Evolutionary conservation across 495 filamentous ascomycete genomes (phyloP).

Genomic region (Evansstolkia leycettana): DNA sequence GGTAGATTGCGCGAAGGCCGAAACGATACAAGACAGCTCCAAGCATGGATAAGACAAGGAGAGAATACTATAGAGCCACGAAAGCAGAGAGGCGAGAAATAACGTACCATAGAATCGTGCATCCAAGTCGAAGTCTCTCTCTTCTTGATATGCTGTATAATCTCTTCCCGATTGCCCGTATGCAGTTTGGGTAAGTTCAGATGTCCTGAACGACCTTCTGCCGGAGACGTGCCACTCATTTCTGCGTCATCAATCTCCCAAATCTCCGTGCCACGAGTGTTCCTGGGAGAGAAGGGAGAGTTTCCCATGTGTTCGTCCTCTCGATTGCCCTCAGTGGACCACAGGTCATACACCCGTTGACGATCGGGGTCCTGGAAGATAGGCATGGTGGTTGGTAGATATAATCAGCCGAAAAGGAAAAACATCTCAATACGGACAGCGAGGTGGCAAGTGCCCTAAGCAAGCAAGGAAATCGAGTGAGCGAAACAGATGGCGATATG

Average conservation of each 20-base stretch:
- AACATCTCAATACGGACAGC: neutral
- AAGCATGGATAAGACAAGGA: no score
- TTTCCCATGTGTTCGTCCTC: constrained; percentile 7
- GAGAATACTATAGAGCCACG: no score
- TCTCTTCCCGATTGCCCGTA: constrained; percentile 51
- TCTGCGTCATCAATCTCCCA: constrained; percentile 1
- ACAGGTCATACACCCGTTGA: constrained; percentile 16
- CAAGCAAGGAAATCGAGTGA: neutral
- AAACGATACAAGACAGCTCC: no score
- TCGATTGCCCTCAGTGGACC: constrained; percentile 14
- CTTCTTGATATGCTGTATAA: constrained; percentile 78
- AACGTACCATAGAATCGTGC: no score
- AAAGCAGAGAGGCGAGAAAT: no score
- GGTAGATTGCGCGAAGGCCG: no score
- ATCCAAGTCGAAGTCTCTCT: constrained; percentile 68
- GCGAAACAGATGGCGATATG: neutral
- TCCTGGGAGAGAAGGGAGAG: constrained; percentile 7
- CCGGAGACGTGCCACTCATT: constrained; percentile 2
- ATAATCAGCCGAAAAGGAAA: neutral
- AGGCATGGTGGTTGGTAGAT: constrained; percentile 19
- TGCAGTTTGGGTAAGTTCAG: constrained; percentile 10
- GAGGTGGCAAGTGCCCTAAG: constrained; percentile 11
- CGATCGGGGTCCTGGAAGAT: constrained; percentile 28
- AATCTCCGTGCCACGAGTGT: constrained; percentile 2
- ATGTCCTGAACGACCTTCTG: constrained; percentile 2